A percentile compares a stretch with the other conserved stretches of the same genome.
These are phyloP conservation scores for Dendrostoma leiphaemia DNA, from an alignment of 2,329 filamentous ascomycete species.

Conservation along the genomic window DNA sequence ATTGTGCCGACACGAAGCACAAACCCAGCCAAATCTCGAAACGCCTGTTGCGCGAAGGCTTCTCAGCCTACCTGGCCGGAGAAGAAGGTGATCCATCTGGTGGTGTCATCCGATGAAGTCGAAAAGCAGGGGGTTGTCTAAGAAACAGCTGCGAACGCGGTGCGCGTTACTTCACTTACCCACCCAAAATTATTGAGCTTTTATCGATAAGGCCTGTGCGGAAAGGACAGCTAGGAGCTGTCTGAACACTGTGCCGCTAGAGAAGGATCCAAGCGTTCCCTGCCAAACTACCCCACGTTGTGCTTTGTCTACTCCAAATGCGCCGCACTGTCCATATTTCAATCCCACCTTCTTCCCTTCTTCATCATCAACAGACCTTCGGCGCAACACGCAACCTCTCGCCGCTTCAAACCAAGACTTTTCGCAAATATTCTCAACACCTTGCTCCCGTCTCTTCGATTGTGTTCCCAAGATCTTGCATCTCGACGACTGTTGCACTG, in stretches of 20 bases:
- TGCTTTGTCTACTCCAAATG: neutral
- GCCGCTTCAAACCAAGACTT: neutral
- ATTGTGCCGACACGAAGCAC: slow-evolving; percentile 14
- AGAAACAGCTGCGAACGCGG: neutral
- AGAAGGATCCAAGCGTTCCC: no score
- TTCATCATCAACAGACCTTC: neutral
- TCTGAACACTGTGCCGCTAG: slow-evolving; percentile 10
- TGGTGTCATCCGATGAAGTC: neutral
- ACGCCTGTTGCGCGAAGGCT: slow-evolving; percentile 7
- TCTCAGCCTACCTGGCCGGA: slow-evolving; percentile 10
- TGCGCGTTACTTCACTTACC: neutral
- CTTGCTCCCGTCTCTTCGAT: no score
- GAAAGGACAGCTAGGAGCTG: neutral
- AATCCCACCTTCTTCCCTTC: neutral
- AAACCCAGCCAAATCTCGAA: slow-evolving; percentile 7
- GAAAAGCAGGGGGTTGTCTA: neutral
- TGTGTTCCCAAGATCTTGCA: no score
- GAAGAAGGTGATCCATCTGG: slow-evolving; percentile 17
- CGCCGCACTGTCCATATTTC: slow-evolving; percentile 17
- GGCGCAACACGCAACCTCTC: neutral
- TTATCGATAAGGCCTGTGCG: slow-evolving; percentile 16
- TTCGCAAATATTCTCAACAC: no score
- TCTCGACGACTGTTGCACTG: no score
- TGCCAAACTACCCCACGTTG: no score
- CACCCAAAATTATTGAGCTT: neutral